These are phyloP conservation scores for Phalaenopsis equestris DNA, from an alignment of 106 monocot species.

Conservation along the genomic window DNA sequence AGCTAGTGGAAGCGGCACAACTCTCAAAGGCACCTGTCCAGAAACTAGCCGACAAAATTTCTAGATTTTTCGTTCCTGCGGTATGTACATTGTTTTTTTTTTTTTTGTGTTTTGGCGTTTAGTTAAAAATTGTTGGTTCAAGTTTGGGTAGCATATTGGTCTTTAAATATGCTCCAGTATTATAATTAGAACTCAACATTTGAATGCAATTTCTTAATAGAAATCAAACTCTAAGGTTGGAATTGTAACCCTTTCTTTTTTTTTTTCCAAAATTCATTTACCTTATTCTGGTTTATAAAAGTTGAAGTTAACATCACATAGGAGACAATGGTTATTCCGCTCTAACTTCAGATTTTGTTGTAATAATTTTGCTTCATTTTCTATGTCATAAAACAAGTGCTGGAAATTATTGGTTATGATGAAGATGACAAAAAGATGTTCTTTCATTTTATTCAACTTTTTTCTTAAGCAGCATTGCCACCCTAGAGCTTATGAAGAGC, in stretches of 20 bases:
- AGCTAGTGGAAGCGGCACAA: slow-evolving; percentile 92
- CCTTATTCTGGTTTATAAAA: no score
- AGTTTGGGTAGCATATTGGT: not conserved
- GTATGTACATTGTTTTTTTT: slow-evolving; percentile 27
- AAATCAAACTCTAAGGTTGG: no score
- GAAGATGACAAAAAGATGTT: not conserved
- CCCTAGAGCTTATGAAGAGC: not conserved
- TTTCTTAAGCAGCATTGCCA: not conserved
- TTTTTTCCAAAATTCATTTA: no score
- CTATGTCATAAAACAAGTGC: not conserved
- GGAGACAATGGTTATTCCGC: not conserved
- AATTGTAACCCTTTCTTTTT: no score
- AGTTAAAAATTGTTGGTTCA: not conserved
- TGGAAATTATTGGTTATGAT: not conserved
- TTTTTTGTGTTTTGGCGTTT: not conserved
- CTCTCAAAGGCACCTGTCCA: slow-evolving; percentile 89
- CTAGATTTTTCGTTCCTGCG: slow-evolving; percentile 72
- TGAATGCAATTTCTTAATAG: no score
- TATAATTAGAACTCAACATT: no score
- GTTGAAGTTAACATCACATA: no score
- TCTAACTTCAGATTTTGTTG: not conserved
- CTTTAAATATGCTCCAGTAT: not conserved
- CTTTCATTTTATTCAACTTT: not conserved
- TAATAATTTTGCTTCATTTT: not conserved
- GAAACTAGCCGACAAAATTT: slow-evolving; percentile 83